These are phyloP conservation scores for Apophysomyces variabilis DNA, from an alignment of 371 early-diverging fungal species.

Conservation along the genomic window DNA sequence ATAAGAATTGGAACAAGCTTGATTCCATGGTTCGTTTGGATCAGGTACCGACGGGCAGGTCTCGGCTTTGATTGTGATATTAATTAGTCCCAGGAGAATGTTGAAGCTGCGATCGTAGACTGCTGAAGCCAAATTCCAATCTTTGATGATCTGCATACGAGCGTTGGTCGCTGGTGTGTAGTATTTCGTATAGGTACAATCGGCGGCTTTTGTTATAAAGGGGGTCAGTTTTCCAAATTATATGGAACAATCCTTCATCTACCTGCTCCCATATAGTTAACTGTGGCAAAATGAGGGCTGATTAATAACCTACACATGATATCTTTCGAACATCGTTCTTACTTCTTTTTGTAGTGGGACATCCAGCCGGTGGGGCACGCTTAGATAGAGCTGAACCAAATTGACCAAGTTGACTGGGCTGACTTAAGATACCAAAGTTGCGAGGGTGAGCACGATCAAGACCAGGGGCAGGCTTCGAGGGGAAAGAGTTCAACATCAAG, in stretches of 20 bases:
- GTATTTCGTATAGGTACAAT: conserved; percentile 74
- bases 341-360: conserved; percentile 48
- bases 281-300: conserved; percentile 14
- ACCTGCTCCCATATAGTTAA: conserved; percentile 35
- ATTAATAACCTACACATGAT: not conserved
- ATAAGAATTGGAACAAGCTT: conserved; percentile 72
- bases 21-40: conserved; percentile 75
- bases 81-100: conserved; percentile 83
- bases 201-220: conserved; percentile 57
- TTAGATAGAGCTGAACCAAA: conserved; percentile 24
- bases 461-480: not conserved
- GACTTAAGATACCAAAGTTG: not conserved
- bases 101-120: conserved; percentile 90
- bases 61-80: conserved; percentile 73
- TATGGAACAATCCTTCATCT: conserved; percentile 3
- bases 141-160: conserved; percentile 73
- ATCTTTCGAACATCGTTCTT: conserved; percentile 13
- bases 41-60: conserved; percentile 57
- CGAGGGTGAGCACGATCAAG: not conserved
- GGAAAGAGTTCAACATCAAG: not conserved
- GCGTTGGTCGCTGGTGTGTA: conserved; percentile 64
- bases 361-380: conserved; percentile 42
- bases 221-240: not conserved
- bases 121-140: conserved; percentile 79
- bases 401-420: not conserved